Percentiles rank a stretch among this genome's conserved stretches.
Conservation (phyloP, 2,329 filamentous ascomycete species). For the Penicillium brasilianum region DNA sequence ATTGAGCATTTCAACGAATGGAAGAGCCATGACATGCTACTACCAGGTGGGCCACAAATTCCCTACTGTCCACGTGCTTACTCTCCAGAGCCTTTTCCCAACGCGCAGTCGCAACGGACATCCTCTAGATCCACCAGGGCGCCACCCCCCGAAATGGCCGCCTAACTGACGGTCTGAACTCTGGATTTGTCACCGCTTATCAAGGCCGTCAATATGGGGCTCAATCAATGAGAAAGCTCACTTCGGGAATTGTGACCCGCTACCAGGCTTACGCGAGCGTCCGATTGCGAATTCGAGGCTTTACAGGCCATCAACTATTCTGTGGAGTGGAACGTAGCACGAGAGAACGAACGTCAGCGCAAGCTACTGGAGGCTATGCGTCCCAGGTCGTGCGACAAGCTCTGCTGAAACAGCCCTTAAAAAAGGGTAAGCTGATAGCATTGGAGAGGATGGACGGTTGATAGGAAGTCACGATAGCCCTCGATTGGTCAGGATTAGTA, state of each 20-base stretch:
- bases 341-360: constrained; percentile 28
- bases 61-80: too few species aligned
- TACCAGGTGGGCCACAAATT: too few species aligned
- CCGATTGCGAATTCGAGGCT: constrained; percentile 32
- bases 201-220: too few species aligned
- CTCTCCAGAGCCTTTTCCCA: too few species aligned
- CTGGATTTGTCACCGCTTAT: too few species aligned
- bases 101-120: too few species aligned
- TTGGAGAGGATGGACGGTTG: not conserved
- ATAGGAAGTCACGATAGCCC: not conserved
- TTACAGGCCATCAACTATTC: constrained; percentile 22
- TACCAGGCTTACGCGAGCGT: constrained; percentile 19
- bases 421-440: not conserved
- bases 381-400: constrained; percentile 21
- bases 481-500: too few species aligned
- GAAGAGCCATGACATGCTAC: too few species aligned
- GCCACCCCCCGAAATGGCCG: too few species aligned
- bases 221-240: constrained; percentile 2
- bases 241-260: constrained; percentile 12
- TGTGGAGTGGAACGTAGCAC: constrained; percentile 27
- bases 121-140: too few species aligned
- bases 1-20: too few species aligned
- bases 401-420: constrained; percentile 20
- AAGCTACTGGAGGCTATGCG: constrained; percentile 24
- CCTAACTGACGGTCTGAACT: too few species aligned